A percentile compares a stretch with the other conserved stretches of the same genome.
phyloP scores from a whole-genome alignment of 768 basidiomycete genomes.

The Phylloporus rhodoxanthus region DNA sequence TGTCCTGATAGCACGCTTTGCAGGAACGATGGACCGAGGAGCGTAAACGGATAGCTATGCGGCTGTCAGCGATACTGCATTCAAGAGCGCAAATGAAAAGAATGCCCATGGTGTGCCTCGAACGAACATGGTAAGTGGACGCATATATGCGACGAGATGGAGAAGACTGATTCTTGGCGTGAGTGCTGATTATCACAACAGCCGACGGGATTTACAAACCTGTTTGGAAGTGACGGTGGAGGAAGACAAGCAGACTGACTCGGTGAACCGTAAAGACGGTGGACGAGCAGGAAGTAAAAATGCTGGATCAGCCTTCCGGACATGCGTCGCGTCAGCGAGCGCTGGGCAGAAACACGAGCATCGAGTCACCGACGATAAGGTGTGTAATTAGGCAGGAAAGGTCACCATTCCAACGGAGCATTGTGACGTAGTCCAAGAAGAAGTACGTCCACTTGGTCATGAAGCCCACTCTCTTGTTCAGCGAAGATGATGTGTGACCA shows the following conservation, averaged over 20 bases:
- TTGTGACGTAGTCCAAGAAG: slow-evolving; percentile 65
- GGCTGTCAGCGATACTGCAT: slow-evolving; percentile 51
- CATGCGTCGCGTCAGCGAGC: slow-evolving; percentile 62
- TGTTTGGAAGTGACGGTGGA: slow-evolving; percentile 62
- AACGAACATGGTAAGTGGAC: slow-evolving; percentile 55
- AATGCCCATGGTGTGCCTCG: slow-evolving; percentile 50
- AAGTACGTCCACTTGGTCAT: slow-evolving; percentile 52
- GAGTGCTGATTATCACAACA: not conserved
- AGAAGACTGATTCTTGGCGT: slow-evolving; percentile 39
- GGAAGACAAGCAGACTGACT: slow-evolving; percentile 65
- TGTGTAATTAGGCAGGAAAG: slow-evolving; percentile 33
- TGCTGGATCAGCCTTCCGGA: slow-evolving; percentile 53
- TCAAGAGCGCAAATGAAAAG: slow-evolving; percentile 59
- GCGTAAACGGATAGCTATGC: slow-evolving; percentile 65
- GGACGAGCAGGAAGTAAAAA: slow-evolving; percentile 61
- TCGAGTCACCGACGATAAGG: too few species aligned
- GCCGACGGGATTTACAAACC: slow-evolving; percentile 36
- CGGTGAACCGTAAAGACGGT: slow-evolving; percentile 55
- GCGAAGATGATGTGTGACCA: not conserved
- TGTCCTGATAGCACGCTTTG: slow-evolving; percentile 76
- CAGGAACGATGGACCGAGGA: slow-evolving; percentile 67
- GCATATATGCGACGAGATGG: slow-evolving; percentile 44
- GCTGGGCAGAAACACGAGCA: too few species aligned
- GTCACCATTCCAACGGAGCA: slow-evolving; percentile 84
- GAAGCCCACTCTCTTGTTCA: not conserved